Conservation (phyloP, 768 basidiomycete species). For the Naganishia friedmannii region DNA sequence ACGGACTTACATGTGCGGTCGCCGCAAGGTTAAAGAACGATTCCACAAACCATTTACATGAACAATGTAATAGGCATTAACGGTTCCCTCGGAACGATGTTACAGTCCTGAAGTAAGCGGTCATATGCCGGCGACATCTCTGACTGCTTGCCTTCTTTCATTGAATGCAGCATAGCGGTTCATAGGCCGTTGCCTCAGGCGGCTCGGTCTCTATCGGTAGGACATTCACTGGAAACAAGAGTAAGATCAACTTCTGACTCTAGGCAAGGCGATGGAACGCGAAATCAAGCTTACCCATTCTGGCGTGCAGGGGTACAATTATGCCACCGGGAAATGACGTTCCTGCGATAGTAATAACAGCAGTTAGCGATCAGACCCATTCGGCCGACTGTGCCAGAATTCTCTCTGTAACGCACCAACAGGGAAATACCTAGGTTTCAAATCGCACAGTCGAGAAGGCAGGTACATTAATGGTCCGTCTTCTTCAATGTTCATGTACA, state of each 20-base stretch:
- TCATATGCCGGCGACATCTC: no score
- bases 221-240: slow-evolving; percentile 37
- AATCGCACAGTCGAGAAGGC: neutral
- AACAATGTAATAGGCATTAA: no score
- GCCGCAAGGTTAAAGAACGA: no score
- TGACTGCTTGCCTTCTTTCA: neutral
- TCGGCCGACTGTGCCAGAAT: neutral
- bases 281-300: slow-evolving; percentile 37
- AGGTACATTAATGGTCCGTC: no score
- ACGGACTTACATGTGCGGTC: no score
- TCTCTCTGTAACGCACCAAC: slow-evolving; percentile 15
- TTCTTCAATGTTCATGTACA: neutral
- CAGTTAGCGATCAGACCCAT: neutral
- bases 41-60: no score
- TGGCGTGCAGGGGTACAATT: slow-evolving; percentile 47
- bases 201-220: slow-evolving; percentile 40
- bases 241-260: neutral
- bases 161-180: slow-evolving; percentile 36
- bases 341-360: slow-evolving; percentile 26
- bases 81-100: no score
- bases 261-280: neutral
- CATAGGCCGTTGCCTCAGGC: slow-evolving; percentile 21
- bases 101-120: no score
- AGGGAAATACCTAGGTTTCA: slow-evolving; percentile 35
- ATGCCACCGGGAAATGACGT: slow-evolving; percentile 50